A percentile compares a stretch with the other conserved stretches of the same genome.
Evolutionary conservation across 2,329 filamentous ascomycete species (phyloP).

Genomic region (Colletotrichum tropicale): DNA sequence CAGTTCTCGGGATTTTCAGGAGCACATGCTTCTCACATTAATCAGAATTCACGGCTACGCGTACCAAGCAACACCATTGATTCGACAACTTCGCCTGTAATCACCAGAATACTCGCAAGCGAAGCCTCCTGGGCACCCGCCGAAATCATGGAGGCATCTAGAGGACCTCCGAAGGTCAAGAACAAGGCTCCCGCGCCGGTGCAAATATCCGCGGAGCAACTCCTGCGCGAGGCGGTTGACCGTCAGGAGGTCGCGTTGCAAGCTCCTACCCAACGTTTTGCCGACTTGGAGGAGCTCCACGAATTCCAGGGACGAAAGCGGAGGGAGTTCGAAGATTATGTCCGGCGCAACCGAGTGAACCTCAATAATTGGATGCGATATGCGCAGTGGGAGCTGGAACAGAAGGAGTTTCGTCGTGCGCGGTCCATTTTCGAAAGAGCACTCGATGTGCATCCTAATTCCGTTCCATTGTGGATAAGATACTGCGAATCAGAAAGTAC

Average conservation of each 20-base stretch:
- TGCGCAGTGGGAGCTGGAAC: constrained; percentile 95
- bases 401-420: constrained; percentile 94
- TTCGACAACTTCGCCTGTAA: not conserved
- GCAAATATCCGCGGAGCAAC: constrained; percentile 95
- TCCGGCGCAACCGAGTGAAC: constrained; percentile 90
- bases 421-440: constrained; percentile 94
- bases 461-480: constrained; percentile 85
- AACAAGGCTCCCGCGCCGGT: constrained; percentile 94
- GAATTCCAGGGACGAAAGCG: constrained; percentile 96
- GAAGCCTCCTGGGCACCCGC: not conserved
- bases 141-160: constrained; percentile 80
- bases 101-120: not conserved
- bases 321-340: constrained; percentile 98
- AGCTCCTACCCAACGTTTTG: constrained; percentile 92
- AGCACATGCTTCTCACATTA: not conserved
- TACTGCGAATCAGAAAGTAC: constrained; percentile 97
- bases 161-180: constrained; percentile 94
- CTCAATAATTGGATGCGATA: constrained; percentile 99
- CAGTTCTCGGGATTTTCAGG: not conserved
- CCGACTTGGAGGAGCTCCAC: constrained; percentile 95
- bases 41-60: not conserved
- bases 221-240: constrained; percentile 95
- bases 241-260: constrained; percentile 88
- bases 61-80: not conserved
- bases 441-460: constrained; percentile 88